Evolutionary conservation across 2,329 filamentous ascomycete species (phyloP), one percentile per base, ranked within the genome.

Genomic region (Colletotrichum sp.): DNA sequence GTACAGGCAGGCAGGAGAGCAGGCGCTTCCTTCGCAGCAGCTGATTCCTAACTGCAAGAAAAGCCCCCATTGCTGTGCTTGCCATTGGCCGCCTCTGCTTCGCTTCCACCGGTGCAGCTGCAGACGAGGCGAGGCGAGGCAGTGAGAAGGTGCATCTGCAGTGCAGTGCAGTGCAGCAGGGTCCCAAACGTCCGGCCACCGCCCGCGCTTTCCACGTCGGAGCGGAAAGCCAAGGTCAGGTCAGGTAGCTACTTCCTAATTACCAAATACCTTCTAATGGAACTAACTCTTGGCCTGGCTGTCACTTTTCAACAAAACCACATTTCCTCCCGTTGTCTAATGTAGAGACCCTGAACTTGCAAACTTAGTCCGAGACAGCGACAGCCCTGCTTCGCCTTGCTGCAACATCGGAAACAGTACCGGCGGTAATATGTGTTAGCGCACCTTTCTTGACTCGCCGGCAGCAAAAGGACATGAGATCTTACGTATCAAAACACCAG

Each of bases 401-500:
- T 57, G 57, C 63, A 64, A 32, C 64, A 57, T 43, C 69, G 69
- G 69, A 72, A 67, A 68, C 63, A 63, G 30, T 28, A 75, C 69
- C 69, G 63, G 57, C 69, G 57, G 69, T 15, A 60, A 26, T 48
- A 52, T 43, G 52, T 55, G 48, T 39, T 72, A 72, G 69, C 64
- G 73, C 69, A 12, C 39, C 57, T 57, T 21, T 36, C 39, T 72
- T 67, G 73, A 75, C 73, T 75, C 63, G 57, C 59, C n/a, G 21
- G 24, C 32, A 36, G 18, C 73, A 67, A 67, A 72, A 67, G 43
- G 43, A 67, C 69, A 57, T 63, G 63, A 43, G 26, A 64, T 43
- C 32, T 59, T 67, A 67, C 39, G 73, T 72, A 72, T 75, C 73
- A 72, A 75, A 75, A 75, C 61, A 72, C 55, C 63, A 72, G 69